phyloP scores from a whole-genome alignment of 2,329 filamentous ascomycete genomes.

The Cladophialophora psammophila region DNA sequence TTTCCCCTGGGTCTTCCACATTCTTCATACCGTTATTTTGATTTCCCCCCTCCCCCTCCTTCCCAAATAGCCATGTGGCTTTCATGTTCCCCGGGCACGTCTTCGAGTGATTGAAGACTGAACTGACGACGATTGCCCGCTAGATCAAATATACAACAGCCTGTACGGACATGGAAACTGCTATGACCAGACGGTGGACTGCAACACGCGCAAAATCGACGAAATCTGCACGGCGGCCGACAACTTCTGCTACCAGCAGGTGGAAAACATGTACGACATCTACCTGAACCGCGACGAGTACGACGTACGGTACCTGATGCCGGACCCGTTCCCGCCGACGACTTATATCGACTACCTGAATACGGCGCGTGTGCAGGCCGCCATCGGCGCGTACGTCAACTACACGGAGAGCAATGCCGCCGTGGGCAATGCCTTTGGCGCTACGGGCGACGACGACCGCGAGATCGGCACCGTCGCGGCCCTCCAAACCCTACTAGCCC shows the following conservation, averaged over 20 bases:
- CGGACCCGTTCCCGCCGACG: conserved; percentile 48
- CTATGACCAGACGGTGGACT: conserved; percentile 63
- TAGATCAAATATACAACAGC: conserved; percentile 63
- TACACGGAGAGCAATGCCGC: conserved; percentile 54
- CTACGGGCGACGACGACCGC: conserved; percentile 56
- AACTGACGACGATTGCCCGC: too few species aligned
- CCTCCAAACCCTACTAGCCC: conserved; percentile 51
- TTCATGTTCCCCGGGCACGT: too few species aligned
- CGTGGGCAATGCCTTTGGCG: conserved; percentile 52
- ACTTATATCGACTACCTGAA: conserved; percentile 62
- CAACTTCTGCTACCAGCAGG: conserved; percentile 61
- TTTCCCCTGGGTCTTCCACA: conserved; percentile 26
- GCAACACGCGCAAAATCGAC: conserved; percentile 57
- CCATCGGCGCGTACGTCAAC: conserved; percentile 60
- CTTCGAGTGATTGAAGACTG: too few species aligned
- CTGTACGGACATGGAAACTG: conserved; percentile 69
- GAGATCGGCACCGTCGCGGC: conserved; percentile 53
- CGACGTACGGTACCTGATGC: conserved; percentile 53
- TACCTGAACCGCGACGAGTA: conserved; percentile 61
- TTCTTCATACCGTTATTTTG: background rate
- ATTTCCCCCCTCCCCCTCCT: too few species aligned
- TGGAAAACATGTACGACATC: conserved; percentile 62
- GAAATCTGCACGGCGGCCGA: conserved; percentile 62
- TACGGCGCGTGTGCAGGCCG: conserved; percentile 53
- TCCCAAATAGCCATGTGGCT: too few species aligned